Evolutionary conservation across 2,329 filamentous ascomycete species (phyloP).

Genomic region (Geosmithia morbida): DNA sequence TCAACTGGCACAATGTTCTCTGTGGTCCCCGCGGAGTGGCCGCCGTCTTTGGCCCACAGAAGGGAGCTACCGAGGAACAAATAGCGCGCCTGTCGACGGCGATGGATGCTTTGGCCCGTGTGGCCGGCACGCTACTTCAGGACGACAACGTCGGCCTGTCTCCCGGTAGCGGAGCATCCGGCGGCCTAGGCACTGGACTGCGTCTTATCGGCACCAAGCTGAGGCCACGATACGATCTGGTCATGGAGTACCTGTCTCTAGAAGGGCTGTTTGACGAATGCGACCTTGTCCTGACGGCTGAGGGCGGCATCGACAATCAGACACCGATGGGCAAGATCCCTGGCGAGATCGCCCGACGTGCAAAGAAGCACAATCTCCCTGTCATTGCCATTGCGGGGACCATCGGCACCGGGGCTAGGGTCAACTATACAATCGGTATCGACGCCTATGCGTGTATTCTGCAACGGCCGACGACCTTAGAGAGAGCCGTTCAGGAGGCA

Average conservation of each 20-base stretch:
- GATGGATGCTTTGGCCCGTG: constrained; percentile 24
- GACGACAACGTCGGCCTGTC: constrained; percentile 17
- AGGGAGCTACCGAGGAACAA: constrained; percentile 28
- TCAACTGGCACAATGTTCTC: constrained; percentile 35
- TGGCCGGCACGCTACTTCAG: constrained; percentile 16
- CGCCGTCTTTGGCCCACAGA: constrained; percentile 34
- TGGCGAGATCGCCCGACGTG: constrained; percentile 32
- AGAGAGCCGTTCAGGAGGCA: constrained; percentile 14
- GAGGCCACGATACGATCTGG: constrained; percentile 30
- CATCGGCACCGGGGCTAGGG: constrained; percentile 16
- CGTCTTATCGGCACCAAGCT: constrained; percentile 29
- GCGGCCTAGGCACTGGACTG: constrained; percentile 35
- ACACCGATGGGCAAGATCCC: constrained; percentile 37
- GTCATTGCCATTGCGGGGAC: constrained; percentile 25
- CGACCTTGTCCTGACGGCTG: constrained; percentile 36
- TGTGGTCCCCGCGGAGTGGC: constrained; percentile 33
- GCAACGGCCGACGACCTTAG: constrained; percentile 15
- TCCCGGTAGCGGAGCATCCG: constrained; percentile 35
- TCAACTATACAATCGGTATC: constrained; percentile 18
- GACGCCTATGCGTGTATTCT: constrained; percentile 18
- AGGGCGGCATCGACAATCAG: constrained; percentile 36
- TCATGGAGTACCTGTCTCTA: constrained; percentile 34
- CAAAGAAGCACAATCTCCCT: constrained; percentile 26
- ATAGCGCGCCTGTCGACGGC: constrained; percentile 24
- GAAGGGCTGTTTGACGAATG: constrained; percentile 28